These are phyloP conservation scores for Diaporthe citriasiana DNA, from an alignment of 2,329 filamentous ascomycete species.

Conservation along the genomic window DNA sequence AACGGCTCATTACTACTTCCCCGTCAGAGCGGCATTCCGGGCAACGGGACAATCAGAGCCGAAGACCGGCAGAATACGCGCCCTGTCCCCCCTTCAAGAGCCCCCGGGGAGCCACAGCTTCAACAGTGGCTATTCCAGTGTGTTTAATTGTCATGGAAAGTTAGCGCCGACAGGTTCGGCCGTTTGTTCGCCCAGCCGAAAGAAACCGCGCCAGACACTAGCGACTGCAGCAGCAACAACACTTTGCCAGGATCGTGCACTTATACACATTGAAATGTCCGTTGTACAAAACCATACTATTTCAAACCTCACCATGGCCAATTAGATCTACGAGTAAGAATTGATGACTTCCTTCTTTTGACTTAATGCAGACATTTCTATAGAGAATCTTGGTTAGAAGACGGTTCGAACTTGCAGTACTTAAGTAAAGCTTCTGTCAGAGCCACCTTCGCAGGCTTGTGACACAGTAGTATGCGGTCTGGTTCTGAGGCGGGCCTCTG, in stretches of 20 bases:
- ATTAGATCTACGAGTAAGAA: background rate
- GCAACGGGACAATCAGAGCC: slow-evolving; percentile 25
- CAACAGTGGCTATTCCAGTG: background rate
- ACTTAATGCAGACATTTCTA: no score
- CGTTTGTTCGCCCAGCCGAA: background rate
- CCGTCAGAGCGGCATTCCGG: background rate
- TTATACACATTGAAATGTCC: background rate
- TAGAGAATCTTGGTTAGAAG: no score
- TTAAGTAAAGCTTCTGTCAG: no score
- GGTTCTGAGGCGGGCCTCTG: no score
- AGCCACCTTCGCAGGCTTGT: no score
- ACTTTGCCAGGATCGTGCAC: background rate
- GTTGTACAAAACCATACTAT: background rate
- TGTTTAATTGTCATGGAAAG: background rate
- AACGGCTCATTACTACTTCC: background rate
- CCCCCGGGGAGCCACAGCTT: background rate
- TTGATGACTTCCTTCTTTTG: no score
- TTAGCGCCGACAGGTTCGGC: background rate
- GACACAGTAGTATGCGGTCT: no score
- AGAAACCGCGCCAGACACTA: no score
- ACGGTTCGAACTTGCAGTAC: no score
- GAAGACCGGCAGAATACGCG: background rate
- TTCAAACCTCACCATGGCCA: background rate
- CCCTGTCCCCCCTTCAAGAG: no score
- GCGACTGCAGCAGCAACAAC: background rate